Conservation (phyloP, 169 alveolate species). For the Plasmodium inui region DNA sequence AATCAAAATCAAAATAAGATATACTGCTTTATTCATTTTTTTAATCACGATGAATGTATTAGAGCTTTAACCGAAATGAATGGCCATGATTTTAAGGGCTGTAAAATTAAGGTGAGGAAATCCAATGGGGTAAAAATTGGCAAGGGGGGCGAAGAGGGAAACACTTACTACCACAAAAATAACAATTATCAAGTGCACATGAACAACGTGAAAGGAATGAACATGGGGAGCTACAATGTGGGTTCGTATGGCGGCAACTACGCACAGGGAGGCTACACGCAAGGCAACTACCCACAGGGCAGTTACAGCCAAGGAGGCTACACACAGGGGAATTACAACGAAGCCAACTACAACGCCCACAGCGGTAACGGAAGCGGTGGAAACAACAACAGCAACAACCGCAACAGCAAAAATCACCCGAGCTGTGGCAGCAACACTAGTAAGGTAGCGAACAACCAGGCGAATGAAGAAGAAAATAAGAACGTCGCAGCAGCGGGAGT, state of each 20-base stretch:
- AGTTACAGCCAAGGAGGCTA: background rate
- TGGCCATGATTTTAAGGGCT: slow-evolving; percentile 61
- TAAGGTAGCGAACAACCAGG: background rate
- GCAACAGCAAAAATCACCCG: background rate
- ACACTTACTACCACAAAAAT: slow-evolving; percentile 12
- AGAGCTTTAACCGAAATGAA: slow-evolving; percentile 64
- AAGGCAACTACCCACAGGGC: background rate
- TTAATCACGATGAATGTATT: slow-evolving; percentile 65
- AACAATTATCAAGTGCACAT: slow-evolving; percentile 11
- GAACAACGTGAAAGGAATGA: slow-evolving; percentile 15
- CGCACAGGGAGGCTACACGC: background rate
- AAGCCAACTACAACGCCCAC: background rate
- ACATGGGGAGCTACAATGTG: background rate
- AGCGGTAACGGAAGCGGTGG: background rate
- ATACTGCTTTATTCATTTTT: slow-evolving; percentile 69
- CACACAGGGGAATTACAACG: background rate
- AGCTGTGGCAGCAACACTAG: background rate
- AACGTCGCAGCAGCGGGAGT: background rate
- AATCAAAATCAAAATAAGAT: slow-evolving; percentile 57
- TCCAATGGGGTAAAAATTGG: slow-evolving; percentile 39
- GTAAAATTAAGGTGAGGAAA: slow-evolving; percentile 66
- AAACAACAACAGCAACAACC: background rate
- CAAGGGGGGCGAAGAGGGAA: background rate
- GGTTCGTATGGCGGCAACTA: background rate
- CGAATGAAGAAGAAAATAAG: slow-evolving; percentile 25